Evolutionary conservation across 1,284 basidiomycete genomes (phyloP), one percentile per base, ranked within the genome.

Genomic region (Marasmius sp.): DNA sequence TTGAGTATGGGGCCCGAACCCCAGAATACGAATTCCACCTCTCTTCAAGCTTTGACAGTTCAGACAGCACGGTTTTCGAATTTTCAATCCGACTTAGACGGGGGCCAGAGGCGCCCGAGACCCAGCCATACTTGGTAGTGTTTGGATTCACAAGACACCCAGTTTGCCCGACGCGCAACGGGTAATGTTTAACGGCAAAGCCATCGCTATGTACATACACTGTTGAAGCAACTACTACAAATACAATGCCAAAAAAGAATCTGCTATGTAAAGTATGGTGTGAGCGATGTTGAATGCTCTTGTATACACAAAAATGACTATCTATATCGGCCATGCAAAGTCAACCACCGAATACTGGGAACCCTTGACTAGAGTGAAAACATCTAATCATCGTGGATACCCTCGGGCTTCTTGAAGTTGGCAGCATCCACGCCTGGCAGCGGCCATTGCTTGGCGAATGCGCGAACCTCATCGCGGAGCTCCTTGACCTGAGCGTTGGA

Each of bases 401-500:
- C 91, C 45, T 79, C 83, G 49, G 91, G 91, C 72, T 85, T 84
- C 72, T 77, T 76, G 62, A 93, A 74, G 60, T 73, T 81, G 34
- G 79, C 69, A 45, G 85, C 86, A 75, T 96, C 92, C 7, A 95
- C 88, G 77, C 97, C 96, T 60, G 97, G 97, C 14, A 99, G 81
- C 3, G 97, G 97, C 93, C 92, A 98, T 77, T 84, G 82, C 66
- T 82, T 86, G 18, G 95, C 93, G 72, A 98, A 98, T 59, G 68
- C 80, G 66, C 83, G 78, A 38, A 97, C 94, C 68, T 96, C 94
- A 52, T 82, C 79, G 52, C 85, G 79, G 61, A 97, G 85, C 68
- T 87, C 79, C 71, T 82, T 82, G 58, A 98, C 93, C 72, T 88
- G 80, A 69, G 84, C 77, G 59, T 82, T 84, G 33, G 79, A 81